Evolutionary conservation across 2,329 filamentous ascomycete species (phyloP), one percentile per base, ranked within the genome.

Genomic region (Trichoderma atroviride): DNA sequence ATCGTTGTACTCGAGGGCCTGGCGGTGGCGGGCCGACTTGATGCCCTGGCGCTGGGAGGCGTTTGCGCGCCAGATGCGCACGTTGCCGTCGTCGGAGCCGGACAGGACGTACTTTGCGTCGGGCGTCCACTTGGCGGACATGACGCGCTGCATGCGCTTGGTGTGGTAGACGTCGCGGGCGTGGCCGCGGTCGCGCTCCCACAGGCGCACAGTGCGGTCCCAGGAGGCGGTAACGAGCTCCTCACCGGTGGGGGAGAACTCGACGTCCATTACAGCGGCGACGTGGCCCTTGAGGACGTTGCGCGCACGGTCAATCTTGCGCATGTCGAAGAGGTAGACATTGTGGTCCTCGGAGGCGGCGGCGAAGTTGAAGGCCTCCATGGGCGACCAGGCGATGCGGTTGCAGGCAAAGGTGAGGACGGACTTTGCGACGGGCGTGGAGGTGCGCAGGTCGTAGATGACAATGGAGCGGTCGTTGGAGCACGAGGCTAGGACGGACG

Each of bases 151-250:
- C 95, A 97, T 97, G 72, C 96, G 90, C 82, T 97, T 97, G 22
- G 96, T 98, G 83, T 98, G 94, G 81, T 98, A 99, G 60, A 97
- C 89, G 77, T 99, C 96, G 74, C 94, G 87, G 16, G 92, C 94
- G 80, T 96, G 93, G 29, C 95, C 95, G 71, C 90, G 84, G 73
- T 90, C 88, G 69, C 92, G 87, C 78, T 89, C 89, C 92, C 94
- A 98, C 61, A 98, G 83, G 62, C 96, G 89, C 64, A 99, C 85
- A 5, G 93, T 97, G 71, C 94, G 89, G 87, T 93, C 72, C 81
- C 96, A 96, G 0, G 91, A 94, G 5, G 93, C 96, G 16, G 91
- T 93, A 24, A 98, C 93, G 57, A 99, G 87, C 79, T 97, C 94
- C 79, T 97, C 92, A 70, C 96, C 96, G 0, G 96, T 98, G 0